Base-by-base conservation (phyloP, 805 yeast genomes). In the Schizosaccharomyces lindneri region DNA sequence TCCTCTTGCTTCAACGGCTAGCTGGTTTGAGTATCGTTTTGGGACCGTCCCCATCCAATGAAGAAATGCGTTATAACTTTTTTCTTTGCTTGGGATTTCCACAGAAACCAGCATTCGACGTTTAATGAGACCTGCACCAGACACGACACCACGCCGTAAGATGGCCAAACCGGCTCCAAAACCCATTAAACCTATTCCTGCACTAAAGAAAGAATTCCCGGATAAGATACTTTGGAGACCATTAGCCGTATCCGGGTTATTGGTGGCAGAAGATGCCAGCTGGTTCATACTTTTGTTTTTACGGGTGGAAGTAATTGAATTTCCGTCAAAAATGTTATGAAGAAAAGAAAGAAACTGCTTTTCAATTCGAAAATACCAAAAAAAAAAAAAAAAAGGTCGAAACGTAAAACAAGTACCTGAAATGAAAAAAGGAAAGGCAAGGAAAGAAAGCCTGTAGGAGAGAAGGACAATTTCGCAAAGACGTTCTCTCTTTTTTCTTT, bases 71-170 rank as follows among this genome's bases (percentile, higher is more conserved):
- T 81, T 76, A 71, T 90, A 93, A 41, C 95, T 84, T 69, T 88
- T 88, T 70, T 93, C 98, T 70, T 85, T 87, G 27, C 90, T 83
- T 55, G 95, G 88, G 46, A 93, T 88, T 68, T 93, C 98, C 62
- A 93, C 75, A 71, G 93, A 97, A 32, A 88, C 95, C 39, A 93
- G 74, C 74, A 93, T 70, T 68, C 87, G 89, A 51, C 95, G 79
- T 70, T 89, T 87, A 5, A 86, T 70, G 55, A 93, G 78, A 1
- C 81, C 75, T 1, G 90, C 80, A 1, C 81, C 74, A 61, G 83
- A 78, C 55, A 79, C 75, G 1, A 84, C 71, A 0, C 87, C 87
- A 63, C 79, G 82, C 60, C 95, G 75, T 0, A 87, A 81, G 6
- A 87, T 66, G 0, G 96, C 95, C 43, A 93, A 72, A 0, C 83